Evolutionary conservation across 139 green algal genomes (phyloP).

Genomic region (Haematococcus lacustris): DNA sequence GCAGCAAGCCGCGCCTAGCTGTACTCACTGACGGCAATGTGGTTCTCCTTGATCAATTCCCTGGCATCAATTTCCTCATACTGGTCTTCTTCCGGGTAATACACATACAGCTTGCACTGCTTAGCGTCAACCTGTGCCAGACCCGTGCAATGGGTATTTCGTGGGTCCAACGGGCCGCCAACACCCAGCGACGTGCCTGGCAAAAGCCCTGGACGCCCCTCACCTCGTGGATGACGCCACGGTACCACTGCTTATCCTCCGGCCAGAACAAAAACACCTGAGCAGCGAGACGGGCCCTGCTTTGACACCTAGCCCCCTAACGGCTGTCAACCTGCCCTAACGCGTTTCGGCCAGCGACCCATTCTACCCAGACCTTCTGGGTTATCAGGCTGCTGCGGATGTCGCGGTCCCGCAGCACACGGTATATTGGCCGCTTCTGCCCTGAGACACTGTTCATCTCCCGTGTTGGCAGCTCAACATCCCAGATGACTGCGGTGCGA

Average conservation of each 20-base stretch:
- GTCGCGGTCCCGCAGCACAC: conserved; percentile 11
- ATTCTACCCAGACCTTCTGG: background rate
- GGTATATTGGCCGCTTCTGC: conserved; percentile 26
- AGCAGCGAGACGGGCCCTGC: background rate
- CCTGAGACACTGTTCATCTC: background rate
- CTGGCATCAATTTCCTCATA: conserved; percentile 43
- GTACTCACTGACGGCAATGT: conserved; percentile 47
- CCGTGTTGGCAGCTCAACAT: background rate
- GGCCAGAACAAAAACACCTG: conserved; percentile 45
- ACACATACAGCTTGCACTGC: conserved; percentile 21
- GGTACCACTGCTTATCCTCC: conserved; percentile 37
- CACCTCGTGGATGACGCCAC: conserved; percentile 26
- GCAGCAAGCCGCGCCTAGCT: too few relatives aligned
- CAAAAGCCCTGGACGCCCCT: background rate
- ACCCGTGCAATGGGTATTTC: background rate
- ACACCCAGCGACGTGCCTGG: background rate
- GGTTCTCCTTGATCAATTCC: conserved; percentile 31
- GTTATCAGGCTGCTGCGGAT: background rate
- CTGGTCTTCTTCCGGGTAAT: conserved; percentile 40
- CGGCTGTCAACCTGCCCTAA: too few relatives aligned
- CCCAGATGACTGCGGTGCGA: background rate
- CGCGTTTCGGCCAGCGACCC: background rate
- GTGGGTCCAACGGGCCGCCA: background rate
- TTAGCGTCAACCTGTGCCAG: conserved; percentile 7
- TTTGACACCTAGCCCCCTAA: too few relatives aligned